Evolutionary conservation across 805 yeast species (phyloP), one percentile per base, ranked within the genome.

Genomic region (Saccharomycodes ludwigii): DNA sequence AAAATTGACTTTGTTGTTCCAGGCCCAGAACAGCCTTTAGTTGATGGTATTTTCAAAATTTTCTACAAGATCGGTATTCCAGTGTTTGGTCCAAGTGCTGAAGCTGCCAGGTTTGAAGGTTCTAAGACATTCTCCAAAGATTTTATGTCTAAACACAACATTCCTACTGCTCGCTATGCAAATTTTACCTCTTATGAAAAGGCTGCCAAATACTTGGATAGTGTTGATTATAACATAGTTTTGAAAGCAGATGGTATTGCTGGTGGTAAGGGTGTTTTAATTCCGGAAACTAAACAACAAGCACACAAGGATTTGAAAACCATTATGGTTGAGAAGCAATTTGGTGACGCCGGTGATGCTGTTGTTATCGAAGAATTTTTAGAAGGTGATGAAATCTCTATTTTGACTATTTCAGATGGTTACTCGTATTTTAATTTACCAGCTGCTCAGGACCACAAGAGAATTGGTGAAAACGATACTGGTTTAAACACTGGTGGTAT

Each of bases 11-110:
- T 91, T 35, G 97, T 84, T 4, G 66, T 91, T 27, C 97, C 98
- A 22, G 99, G 99, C 21, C 99, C 99, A n/a, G 99, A 91, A 59
- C 95, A 85, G 60, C 97, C 98, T 22, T 66, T 93, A 40, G 96
- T 93, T 20, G 96, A 91, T 48, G 99, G 99, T 31, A 74, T 91
- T 39, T 56, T 86, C 18, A 56, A 76, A 12, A 62, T 63, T 33
- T 85, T 91, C 65, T 4, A 20, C 9, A 73, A 71, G 36, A 79
- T 78, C 31, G 98, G 98, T 41, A 76, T 91, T 42, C 93, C 95
- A 18, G 95, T 86, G 12, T 91, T 91, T 62, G 99, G 98, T 11
- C 99, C 99, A n/a, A 70, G 81, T 23, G 77, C 69, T 15, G 68
- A 70, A 46, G 98, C 97, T 36, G 96, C 99, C 9, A 58, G 62